Evolutionary conservation across 2,329 filamentous ascomycete species (phyloP).

Genomic region (Colletotrichum sidae): DNA sequence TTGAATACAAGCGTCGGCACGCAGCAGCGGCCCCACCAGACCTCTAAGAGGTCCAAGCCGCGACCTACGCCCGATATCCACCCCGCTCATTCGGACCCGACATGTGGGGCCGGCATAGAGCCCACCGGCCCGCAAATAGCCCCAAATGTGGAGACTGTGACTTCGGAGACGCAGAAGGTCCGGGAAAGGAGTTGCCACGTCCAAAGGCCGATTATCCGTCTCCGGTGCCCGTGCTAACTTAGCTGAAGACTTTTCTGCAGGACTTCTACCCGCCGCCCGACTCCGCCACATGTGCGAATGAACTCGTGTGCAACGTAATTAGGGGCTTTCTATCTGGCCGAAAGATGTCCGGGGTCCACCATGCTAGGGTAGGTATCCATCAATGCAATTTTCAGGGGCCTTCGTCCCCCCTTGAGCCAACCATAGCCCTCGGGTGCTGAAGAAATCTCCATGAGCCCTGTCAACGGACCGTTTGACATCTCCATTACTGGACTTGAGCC

Average conservation of each 20-base stretch:
- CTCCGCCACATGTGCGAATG: slow-evolving; percentile 28
- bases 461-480: slow-evolving; percentile 31
- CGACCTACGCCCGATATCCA: no score
- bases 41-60: no score
- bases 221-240: background rate
- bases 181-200: background rate
- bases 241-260: slow-evolving; percentile 8
- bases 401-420: slow-evolving; percentile 13
- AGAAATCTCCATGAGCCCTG: slow-evolving; percentile 21
- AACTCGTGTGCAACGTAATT: slow-evolving; percentile 7
- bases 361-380: slow-evolving; percentile 4
- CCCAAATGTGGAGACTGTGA: no score
- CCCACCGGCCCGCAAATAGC: no score
- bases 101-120: no score
- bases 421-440: background rate
- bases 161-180: no score
- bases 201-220: background rate
- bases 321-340: slow-evolving; percentile 22
- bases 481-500: slow-evolving; percentile 6
- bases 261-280: background rate
- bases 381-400: slow-evolving; percentile 15
- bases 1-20: no score
- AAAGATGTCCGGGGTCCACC: slow-evolving; percentile 19
- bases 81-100: no score
- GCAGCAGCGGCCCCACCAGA: no score